phyloP scores from a whole-genome alignment of 257 asterid genomes.

The Paraleonurus japonicus region DNA sequence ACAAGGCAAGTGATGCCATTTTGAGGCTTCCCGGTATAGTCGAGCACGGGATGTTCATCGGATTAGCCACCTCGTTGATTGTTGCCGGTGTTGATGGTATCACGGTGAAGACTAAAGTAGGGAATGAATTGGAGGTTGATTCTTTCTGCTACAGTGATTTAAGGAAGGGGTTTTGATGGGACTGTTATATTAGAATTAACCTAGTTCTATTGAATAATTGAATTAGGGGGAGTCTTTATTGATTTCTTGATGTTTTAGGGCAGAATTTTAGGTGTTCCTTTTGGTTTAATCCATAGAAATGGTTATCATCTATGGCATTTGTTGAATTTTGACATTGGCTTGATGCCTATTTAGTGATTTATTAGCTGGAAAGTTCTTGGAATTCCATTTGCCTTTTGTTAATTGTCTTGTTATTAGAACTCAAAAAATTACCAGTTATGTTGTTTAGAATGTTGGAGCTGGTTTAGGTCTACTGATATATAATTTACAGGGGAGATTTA shows the following conservation, averaged over 20 bases:
- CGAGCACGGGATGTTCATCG: constrained; percentile 74
- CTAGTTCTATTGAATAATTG: background rate
- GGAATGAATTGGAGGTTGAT: constrained; percentile 40
- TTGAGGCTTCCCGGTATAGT: constrained; percentile 77
- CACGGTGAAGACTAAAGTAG: constrained; percentile 55
- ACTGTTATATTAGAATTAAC: background rate
- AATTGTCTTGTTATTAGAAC: background rate
- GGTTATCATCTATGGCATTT: background rate
- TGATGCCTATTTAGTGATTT: constrained; percentile 18
- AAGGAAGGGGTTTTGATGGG: constrained; percentile 41
- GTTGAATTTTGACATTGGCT: constrained; percentile 15
- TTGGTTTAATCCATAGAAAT: constrained; percentile 25
- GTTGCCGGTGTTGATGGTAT: constrained; percentile 63
- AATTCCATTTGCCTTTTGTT: background rate
- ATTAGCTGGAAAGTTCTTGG: background rate
- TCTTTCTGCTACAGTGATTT: constrained; percentile 42
- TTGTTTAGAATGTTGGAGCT: background rate
- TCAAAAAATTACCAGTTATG: background rate
- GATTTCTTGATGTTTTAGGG: constrained; percentile 20
- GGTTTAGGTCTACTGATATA: background rate
- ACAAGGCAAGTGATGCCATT: constrained; percentile 53
- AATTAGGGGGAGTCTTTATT: constrained; percentile 21
- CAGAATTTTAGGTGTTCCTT: constrained; percentile 21
- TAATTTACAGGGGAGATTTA: background rate
- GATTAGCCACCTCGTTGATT: constrained; percentile 53